These are phyloP conservation scores for Exophiala spinifera DNA, from an alignment of 2,329 filamentous ascomycete genomes.

Conservation along the genomic window DNA sequence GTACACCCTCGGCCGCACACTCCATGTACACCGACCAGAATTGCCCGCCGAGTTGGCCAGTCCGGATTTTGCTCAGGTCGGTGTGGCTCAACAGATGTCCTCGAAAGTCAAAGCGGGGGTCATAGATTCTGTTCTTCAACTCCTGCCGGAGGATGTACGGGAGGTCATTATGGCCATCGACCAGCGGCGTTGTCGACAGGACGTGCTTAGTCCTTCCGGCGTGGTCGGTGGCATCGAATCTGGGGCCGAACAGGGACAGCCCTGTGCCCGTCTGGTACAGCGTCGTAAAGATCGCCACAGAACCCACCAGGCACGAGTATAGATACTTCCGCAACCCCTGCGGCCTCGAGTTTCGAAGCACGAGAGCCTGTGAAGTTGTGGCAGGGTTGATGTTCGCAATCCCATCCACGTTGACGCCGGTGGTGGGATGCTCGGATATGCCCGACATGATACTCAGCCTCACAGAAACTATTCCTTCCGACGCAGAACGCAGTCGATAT, in stretches of 20 bases:
- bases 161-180: conserved; percentile 37
- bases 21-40: conserved; percentile 34
- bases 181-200: conserved; percentile 20
- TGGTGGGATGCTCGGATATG: too few species aligned
- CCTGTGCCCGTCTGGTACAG: too few species aligned
- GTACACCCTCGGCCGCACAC: conserved; percentile 12
- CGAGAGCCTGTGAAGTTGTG: too few species aligned
- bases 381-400: too few species aligned
- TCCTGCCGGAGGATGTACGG: conserved; percentile 31
- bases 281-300: too few species aligned
- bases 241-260: background rate
- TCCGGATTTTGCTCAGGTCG: conserved; percentile 29
- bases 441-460: too few species aligned
- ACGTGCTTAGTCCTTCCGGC: background rate
- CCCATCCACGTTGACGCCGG: too few species aligned
- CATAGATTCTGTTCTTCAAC: conserved; percentile 33
- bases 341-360: too few species aligned
- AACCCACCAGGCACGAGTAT: too few species aligned
- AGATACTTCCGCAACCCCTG: too few species aligned
- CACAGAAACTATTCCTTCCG: too few species aligned
- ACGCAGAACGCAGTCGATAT: too few species aligned
- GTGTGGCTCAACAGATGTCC: conserved; percentile 26
- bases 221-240: background rate
- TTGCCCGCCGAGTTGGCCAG: conserved; percentile 32
- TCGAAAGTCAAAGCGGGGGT: conserved; percentile 6